phyloP scores from a whole-genome alignment of 139 green algal genomes.

The Dunaliella primolecta region DNA sequence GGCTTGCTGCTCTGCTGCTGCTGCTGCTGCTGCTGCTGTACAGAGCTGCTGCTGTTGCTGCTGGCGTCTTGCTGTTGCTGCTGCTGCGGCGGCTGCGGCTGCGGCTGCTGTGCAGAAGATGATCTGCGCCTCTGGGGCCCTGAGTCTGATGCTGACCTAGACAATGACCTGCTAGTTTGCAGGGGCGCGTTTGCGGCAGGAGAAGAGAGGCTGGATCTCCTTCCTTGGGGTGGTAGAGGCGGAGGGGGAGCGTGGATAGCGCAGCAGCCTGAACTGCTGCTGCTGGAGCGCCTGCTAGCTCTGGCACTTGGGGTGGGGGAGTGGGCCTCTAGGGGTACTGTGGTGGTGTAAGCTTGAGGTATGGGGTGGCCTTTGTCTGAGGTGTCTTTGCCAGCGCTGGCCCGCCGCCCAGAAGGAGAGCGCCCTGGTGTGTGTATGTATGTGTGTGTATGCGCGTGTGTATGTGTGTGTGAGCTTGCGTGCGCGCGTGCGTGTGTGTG shows the following conservation, averaged over 20 bases:
- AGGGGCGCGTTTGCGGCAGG: neutral
- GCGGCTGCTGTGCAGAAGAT: too few species aligned
- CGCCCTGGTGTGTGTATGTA: neutral
- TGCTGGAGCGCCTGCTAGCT: neutral
- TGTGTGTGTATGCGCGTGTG: neutral
- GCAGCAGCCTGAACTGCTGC: neutral
- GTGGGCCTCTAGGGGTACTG: neutral
- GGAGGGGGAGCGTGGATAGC: too few species aligned
- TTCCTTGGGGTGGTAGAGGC: too few species aligned
- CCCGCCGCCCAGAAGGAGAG: too few species aligned
- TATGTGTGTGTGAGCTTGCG: neutral
- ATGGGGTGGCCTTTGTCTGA: too few species aligned
- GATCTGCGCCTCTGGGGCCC: too few species aligned
- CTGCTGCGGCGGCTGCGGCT: too few species aligned
- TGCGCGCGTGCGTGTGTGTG: neutral
- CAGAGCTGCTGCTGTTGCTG: neutral
- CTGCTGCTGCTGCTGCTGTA: neutral
- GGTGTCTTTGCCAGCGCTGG: too few species aligned
- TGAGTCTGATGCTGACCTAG: neutral
- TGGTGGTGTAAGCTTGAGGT: too few species aligned
- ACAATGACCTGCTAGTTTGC: neutral
- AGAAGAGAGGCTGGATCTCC: too few species aligned
- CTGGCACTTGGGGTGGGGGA: neutral
- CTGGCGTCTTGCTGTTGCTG: neutral
- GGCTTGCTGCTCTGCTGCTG: neutral